phyloP scores from a whole-genome alignment of 306 rosid genomes.

The Pueraria montana region DNA sequence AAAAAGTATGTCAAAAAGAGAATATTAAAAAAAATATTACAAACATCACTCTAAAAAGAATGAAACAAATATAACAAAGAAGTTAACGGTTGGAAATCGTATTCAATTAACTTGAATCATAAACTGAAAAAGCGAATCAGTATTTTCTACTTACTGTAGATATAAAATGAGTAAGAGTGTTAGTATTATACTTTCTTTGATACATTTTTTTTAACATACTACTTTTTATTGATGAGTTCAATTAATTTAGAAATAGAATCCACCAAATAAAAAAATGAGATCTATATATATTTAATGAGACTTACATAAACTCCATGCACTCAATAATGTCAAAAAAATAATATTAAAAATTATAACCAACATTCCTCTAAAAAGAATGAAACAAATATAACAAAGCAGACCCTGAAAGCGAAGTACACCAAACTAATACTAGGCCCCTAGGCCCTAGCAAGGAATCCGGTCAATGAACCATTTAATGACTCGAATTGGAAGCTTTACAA shows the following conservation, averaged over 20 bases:
- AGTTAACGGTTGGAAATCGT: no score
- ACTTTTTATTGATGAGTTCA: no score
- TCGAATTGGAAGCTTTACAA: slow-evolving; percentile 74
- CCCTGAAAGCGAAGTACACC: neutral
- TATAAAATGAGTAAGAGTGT: no score
- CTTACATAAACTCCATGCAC: neutral
- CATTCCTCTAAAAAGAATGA: neutral
- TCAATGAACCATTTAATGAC: slow-evolving; percentile 68
- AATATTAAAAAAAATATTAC: no score
- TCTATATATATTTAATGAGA: neutral
- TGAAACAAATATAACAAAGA: no score
- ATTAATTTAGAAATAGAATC: neutral
- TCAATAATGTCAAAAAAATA: neutral
- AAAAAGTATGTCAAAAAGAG: no score
- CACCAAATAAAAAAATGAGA: neutral
- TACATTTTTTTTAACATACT: no score
- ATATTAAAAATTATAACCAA: neutral
- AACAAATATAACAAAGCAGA: neutral
- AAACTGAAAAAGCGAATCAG: no score
- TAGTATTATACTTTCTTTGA: no score
- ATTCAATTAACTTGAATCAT: no score
- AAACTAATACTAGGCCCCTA: neutral
- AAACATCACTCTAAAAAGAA: no score
- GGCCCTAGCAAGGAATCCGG: slow-evolving; percentile 69
- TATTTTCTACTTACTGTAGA: no score